phyloP scores from a whole-genome alignment of 352 stramenopile species.

The Phytophthora lateralis region DNA sequence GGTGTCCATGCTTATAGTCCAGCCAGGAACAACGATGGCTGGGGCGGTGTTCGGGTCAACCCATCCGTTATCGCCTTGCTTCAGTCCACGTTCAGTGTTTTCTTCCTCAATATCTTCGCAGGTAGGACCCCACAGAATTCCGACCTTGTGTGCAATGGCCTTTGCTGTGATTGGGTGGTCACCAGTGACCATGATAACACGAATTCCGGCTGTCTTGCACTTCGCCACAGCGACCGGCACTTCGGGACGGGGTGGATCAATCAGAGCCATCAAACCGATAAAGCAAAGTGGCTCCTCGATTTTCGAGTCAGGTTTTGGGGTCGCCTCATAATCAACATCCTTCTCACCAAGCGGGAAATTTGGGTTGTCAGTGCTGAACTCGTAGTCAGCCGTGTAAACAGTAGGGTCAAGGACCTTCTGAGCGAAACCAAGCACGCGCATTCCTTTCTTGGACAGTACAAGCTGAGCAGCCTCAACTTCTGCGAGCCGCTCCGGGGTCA shows the following conservation, averaged over 20 bases:
- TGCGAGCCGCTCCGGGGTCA: slow-evolving; percentile 92
- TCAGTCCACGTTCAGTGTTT: slow-evolving; percentile 63
- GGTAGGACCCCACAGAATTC: slow-evolving; percentile 91
- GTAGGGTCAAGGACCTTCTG: slow-evolving; percentile 61
- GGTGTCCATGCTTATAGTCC: slow-evolving; percentile 81
- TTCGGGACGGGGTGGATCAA: slow-evolving; percentile 93
- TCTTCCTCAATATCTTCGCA: slow-evolving; percentile 84
- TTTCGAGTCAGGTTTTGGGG: slow-evolving; percentile 73
- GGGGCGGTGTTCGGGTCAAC: slow-evolving; percentile 70
- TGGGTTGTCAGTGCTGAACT: slow-evolving; percentile 77
- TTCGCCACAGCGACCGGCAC: slow-evolving; percentile 90
- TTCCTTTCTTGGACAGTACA: slow-evolving; percentile 68
- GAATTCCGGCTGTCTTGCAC: slow-evolving; percentile 93
- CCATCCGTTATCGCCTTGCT: slow-evolving; percentile 70
- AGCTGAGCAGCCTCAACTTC: slow-evolving; percentile 60
- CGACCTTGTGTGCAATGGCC: slow-evolving; percentile 94
- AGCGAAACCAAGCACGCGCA: slow-evolving; percentile 70
- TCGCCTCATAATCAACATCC: slow-evolving; percentile 79
- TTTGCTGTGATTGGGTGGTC: slow-evolving; percentile 94
- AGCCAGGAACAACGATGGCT: slow-evolving; percentile 87
- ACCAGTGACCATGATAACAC: slow-evolving; percentile 95
- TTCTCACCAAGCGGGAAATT: slow-evolving; percentile 87
- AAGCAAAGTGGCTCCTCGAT: slow-evolving; percentile 88
- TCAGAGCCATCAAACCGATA: slow-evolving; percentile 95
- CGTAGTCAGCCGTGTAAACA: slow-evolving; percentile 58